Base-by-base conservation (phyloP, 345 rosid genomes). In the Eucalyptus viminalis region DNA sequence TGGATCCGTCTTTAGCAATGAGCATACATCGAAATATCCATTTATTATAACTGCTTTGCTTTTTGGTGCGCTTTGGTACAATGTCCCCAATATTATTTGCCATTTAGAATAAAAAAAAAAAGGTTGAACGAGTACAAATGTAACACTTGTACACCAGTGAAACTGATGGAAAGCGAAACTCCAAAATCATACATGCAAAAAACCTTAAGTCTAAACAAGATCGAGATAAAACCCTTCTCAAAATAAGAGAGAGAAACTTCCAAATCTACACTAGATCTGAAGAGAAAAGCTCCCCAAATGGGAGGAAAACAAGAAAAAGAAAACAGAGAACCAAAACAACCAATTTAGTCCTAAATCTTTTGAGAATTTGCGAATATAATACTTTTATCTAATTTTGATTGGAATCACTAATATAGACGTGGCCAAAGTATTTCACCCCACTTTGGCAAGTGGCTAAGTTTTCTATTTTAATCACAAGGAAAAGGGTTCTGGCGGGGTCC, bases 361-460 rank as follows among this genome's bases (percentile, higher is more conserved):
- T 21, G 16, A 40, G 4, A 22, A 72, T 9, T 72, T 21, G 4
- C 0, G 2, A 34, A 34, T 34, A 5, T 37, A 76, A 24, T 40
- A 40, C 14, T 76, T 76, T 0, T 12, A 7, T 7, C 0, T 9
- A 76, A 40, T 76, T 76, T 11, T 40, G 13, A 6, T 0, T 0
- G 8, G 4, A 37, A 76, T 76, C 13, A 4, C 14, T 6, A 3
- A 72, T 2, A 22, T 0, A 4, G 10, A 14, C 17, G 3, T 72
- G 11, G 22, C 5, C 43, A 31, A 5, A 76, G 2, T 40, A 21
- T 43, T 40, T 37, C 85, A 6, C 27, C 24, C 15, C 11, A 21
- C 15, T 76, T 76, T 76, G 29, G 83, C 47, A 76, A 76, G 47
- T 40, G 83, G 9, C 85, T 6, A 40, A 76, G 47, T 76, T 76